Evolutionary conservation across 1,139 yeast species (phyloP), one percentile per base, ranked within the genome.

Genomic region (Candida pseudocylindracea): DNA sequence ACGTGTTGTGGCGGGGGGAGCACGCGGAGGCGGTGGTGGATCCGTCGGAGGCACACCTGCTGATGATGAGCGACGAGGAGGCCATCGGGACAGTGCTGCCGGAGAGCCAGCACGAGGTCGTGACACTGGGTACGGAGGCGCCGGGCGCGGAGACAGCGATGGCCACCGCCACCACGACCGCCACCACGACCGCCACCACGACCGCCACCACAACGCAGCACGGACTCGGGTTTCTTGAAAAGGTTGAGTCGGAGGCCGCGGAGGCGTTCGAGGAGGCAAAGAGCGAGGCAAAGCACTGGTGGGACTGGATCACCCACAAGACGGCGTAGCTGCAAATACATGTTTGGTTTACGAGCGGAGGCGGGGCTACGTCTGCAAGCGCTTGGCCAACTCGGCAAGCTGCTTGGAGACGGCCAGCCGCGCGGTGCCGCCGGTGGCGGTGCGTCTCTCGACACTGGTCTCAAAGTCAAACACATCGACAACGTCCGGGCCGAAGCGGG

Each of bases 341-440:
- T 15, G 20, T 6, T 15, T 15, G n/a, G n/a, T n/a, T n/a, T n/a
- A n/a, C n/a, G n/a, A n/a, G n/a, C n/a, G n/a, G n/a, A n/a, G n/a
- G n/a, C n/a, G 13, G 26, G 15, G 24, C 30, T 33, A 7, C 34
- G 32, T 4, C 10, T 36, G 32, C 20, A 39, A 34, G 30, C 39
- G 40, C 9, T 36, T 27, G 4, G 37, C 36, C 33, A 41, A 37
- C 30, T 28, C 26, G 2, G 57, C 50, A 39, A 88, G 60, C 54
- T 88, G 98, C 44, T 69, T 64, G 36, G 68, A 49, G 13, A 88
- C 81, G n/a, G 98, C 95, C 27, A 70, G 56, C 53, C 72, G 80
- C 12, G 98, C 94, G 29, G 98, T 83, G 40, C 99, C 99, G 38
- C 99, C 99, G 37, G 72, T 83, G 26, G 96, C 94, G 35, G 74